Evolutionary conservation across 257 asterid genomes (phyloP).

Genomic region (Solanum phureja): DNA sequence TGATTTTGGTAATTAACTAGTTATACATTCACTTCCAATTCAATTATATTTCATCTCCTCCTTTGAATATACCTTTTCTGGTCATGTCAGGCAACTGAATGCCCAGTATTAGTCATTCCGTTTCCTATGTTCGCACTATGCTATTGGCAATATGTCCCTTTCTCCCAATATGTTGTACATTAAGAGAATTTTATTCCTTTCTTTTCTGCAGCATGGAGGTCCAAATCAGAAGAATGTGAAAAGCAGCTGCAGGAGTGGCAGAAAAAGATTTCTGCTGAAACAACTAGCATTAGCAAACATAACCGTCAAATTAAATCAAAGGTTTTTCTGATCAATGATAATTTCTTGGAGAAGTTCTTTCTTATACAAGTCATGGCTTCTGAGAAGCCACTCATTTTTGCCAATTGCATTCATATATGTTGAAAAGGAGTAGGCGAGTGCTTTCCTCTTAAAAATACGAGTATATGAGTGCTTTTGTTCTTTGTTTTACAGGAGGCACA

Average conservation of each 20-base stretch:
- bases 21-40: not conserved
- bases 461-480: not conserved
- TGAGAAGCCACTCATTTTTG: not conserved
- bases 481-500: slow-evolving; percentile 56
- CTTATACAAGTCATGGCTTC: not conserved
- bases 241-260: slow-evolving; percentile 73
- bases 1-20: not conserved
- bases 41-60: not conserved
- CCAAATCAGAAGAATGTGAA: slow-evolving; percentile 82
- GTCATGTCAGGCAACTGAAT: not conserved
- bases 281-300: slow-evolving; percentile 80
- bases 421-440: not conserved
- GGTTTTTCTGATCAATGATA: slow-evolving; percentile 36
- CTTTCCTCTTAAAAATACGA: not conserved
- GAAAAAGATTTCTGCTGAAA: slow-evolving; percentile 79
- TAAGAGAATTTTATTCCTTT: slow-evolving; percentile 1
- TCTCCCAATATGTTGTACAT: not conserved
- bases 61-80: not conserved
- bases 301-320: slow-evolving; percentile 84
- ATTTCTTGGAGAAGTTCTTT: not conserved
- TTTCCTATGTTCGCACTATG: not conserved
- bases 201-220: slow-evolving; percentile 50
- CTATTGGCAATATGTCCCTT: not conserved
- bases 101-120: not conserved
- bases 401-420: not conserved